Percentiles rank a stretch among this genome's conserved stretches.
Evolutionary conservation across 179 eudicot genomes (phyloP).

Genomic region (Beta macrorhiza): DNA sequence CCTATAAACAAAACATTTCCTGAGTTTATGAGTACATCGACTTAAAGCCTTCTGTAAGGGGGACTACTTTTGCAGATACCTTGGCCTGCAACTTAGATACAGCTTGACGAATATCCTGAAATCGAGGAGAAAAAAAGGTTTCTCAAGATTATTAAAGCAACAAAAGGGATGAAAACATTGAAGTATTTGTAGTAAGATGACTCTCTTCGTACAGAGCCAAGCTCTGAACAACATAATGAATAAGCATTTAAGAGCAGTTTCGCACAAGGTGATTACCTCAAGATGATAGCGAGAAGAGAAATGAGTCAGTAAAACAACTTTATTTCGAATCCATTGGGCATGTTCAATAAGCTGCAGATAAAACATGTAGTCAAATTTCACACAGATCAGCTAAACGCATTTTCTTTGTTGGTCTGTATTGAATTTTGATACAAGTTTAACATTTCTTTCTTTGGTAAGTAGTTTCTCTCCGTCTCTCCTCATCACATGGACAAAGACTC

Average conservation of each 20-base stretch:
- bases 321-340: too few relatives aligned
- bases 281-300: constrained; percentile 72
- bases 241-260: background rate
- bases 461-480: too few relatives aligned
- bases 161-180: background rate
- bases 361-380: too few relatives aligned
- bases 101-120: constrained; percentile 83
- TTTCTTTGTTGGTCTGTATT: too few relatives aligned
- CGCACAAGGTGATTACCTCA: constrained; percentile 53
- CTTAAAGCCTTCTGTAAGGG: constrained; percentile 88
- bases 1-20: background rate
- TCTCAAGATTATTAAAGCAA: background rate
- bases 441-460: too few relatives aligned
- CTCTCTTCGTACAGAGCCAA: background rate
- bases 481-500: too few relatives aligned
- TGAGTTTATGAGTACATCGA: constrained; percentile 40
- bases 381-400: too few relatives aligned
- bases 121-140: background rate
- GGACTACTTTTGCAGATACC: constrained; percentile 80
- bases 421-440: too few relatives aligned
- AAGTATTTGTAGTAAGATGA: background rate
- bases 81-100: constrained; percentile 76
- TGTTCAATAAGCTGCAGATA: too few relatives aligned
- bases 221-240: background rate
- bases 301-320: too few relatives aligned